Base-by-base conservation (phyloP, 345 rosid species). In the Acer campestre region DNA sequence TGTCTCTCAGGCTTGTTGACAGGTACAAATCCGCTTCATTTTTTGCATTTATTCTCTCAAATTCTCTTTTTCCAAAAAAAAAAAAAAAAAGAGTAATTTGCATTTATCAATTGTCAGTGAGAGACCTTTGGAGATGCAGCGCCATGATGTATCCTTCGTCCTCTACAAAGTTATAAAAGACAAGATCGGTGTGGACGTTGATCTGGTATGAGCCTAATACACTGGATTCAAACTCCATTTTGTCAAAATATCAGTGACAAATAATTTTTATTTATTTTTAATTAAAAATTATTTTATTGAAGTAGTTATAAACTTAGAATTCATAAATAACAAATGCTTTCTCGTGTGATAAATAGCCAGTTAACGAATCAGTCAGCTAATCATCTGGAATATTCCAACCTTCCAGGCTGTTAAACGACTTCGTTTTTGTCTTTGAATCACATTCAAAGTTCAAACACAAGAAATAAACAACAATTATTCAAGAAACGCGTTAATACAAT, bases 1-100 rank as follows among this genome's bases (percentile, higher is more conserved):
- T 89, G 27, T 88, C 90, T 49, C 88, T 91, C 27, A 83, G 81
- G 65, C 87, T 88, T 62, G 64, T 78, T 18, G 70, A 73, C 82
- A 81, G 84, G 83, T 66, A 35, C 38, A 61, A 68, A 59, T 1
- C n/a, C 10, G 38, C 22, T 27, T 12, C 14, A 44, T 65, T 56
- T 22, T 63, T 77, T 73, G 35, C 70, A 14, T 70, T 22, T 22
- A 62, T 13, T 38, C 11, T 48, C 59, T 61, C 35, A 65, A 2
- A 18, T 70, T 6, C 56, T 64, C 53, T 16, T 27, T 29, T 38
- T 61, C 17, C 13, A 29, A 3, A 55, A 29, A 2, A 29, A 29
- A 29, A 25, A 1, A 29, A 29, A 27, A 27, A 29, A 29, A 2
- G 3, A 29, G 31, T 29, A 29, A 7, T 12, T 20, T 48, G n/a